phyloP scores from a whole-genome alignment of 1,284 basidiomycete species.

The Tilletia horrida region DNA sequence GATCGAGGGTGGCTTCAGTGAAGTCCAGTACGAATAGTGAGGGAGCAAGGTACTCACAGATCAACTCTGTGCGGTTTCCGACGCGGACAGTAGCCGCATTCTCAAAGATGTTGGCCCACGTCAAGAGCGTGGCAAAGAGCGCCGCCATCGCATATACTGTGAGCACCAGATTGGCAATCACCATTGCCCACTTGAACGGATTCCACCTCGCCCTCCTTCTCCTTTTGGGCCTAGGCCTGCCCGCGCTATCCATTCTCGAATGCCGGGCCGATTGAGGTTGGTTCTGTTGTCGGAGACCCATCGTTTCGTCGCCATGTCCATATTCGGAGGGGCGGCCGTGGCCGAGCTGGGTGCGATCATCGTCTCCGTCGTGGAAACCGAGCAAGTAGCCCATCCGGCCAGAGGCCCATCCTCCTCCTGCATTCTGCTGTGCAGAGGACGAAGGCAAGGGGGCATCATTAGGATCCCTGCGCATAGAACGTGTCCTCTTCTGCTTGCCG shows the following conservation, averaged over 20 bases:
- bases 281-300: no score
- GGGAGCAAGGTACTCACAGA: constrained; percentile 54
- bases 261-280: background rate
- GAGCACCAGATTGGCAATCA: constrained; percentile 12
- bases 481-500: background rate
- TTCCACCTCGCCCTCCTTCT: constrained; percentile 13
- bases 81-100: constrained; percentile 65
- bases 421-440: background rate
- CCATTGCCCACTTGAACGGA: constrained; percentile 19
- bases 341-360: background rate
- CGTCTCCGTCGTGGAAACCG: constrained; percentile 15
- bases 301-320: background rate
- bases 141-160: constrained; percentile 61
- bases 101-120: constrained; percentile 67
- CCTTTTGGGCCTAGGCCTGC: no score
- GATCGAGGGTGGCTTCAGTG: constrained; percentile 1
- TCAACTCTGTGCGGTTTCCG: constrained; percentile 64
- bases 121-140: constrained; percentile 63
- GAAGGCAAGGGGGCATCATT: no score
- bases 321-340: background rate
- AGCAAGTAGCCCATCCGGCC: background rate
- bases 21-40: background rate
- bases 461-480: background rate
- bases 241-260: background rate
- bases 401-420: background rate